phyloP scores from a whole-genome alignment of 768 basidiomycete genomes.

The Clitopilus passeckerianus region DNA sequence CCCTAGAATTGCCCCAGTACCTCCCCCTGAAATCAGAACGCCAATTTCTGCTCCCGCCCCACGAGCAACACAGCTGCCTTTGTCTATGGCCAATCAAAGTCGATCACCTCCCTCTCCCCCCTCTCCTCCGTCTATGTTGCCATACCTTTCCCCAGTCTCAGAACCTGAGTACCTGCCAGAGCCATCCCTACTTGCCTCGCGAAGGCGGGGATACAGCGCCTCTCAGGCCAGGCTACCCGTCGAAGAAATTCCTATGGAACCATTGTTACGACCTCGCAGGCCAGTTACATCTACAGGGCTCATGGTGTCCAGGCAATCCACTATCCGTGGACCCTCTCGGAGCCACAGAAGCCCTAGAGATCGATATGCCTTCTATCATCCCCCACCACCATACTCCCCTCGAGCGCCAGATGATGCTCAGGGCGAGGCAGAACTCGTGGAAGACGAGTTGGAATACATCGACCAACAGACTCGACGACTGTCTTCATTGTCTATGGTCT shows the following conservation, averaged over 20 bases:
- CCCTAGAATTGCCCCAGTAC: neutral
- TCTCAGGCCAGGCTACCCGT: neutral
- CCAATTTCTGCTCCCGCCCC: too few relatives aligned
- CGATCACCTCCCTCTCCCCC: neutral
- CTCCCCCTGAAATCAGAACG: too few relatives aligned
- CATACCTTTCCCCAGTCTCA: neutral
- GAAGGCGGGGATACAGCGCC: neutral
- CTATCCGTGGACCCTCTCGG: neutral
- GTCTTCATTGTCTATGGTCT: neutral
- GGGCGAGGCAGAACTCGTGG: neutral
- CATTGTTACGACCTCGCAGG: neutral
- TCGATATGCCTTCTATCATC: neutral
- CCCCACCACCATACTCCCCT: neutral
- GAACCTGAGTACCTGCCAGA: neutral
- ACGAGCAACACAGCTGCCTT: neutral
- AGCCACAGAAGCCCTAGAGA: neutral
- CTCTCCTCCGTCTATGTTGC: neutral
- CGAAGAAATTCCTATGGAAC: neutral
- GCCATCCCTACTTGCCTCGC: neutral
- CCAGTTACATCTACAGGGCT: neutral
- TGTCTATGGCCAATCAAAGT: neutral
- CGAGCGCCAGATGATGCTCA: neutral
- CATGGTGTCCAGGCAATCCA: neutral
- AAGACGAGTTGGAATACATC: neutral
- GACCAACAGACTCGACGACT: neutral